Evolutionary conservation across 148 eudicot species (phyloP).

Genomic region (Linanthus parryae): DNA sequence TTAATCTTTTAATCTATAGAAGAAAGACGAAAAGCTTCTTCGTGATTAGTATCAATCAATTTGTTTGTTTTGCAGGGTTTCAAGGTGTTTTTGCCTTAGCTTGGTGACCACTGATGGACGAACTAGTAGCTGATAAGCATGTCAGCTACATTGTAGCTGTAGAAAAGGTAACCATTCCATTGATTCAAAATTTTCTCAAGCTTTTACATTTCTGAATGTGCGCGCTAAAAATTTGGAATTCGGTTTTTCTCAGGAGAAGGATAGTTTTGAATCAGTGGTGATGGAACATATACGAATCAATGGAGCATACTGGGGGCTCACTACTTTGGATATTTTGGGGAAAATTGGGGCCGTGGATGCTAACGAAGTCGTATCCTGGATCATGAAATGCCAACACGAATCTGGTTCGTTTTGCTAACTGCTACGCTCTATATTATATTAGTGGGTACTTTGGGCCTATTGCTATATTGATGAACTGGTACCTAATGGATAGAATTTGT

Average conservation of each 20-base stretch:
- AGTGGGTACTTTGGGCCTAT: too few species aligned
- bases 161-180: slow-evolving; percentile 49
- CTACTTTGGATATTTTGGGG: slow-evolving; percentile 76
- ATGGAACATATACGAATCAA: slow-evolving; percentile 83
- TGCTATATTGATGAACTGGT: too few species aligned
- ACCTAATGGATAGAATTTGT: too few species aligned
- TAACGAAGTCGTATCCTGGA: slow-evolving; percentile 79
- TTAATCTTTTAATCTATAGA: too few species aligned
- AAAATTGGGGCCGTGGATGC: slow-evolving; percentile 63
- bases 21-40: too few species aligned
- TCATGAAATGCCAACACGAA: slow-evolving; percentile 95
- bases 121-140: slow-evolving; percentile 55
- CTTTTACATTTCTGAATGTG: background rate
- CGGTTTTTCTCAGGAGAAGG: slow-evolving; percentile 46
- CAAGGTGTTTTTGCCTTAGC: too few species aligned
- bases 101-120: too few species aligned
- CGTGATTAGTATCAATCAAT: too few species aligned
- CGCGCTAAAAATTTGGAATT: background rate
- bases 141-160: slow-evolving; percentile 57
- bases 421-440: too few species aligned
- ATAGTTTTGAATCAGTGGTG: slow-evolving; percentile 66
- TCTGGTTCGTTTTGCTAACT: slow-evolving; percentile 42
- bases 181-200: background rate
- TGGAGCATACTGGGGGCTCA: slow-evolving; percentile 98
- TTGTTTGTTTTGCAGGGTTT: too few species aligned